Evolutionary conservation across 768 basidiomycete genomes (phyloP).

Genomic region (Russula foetens): DNA sequence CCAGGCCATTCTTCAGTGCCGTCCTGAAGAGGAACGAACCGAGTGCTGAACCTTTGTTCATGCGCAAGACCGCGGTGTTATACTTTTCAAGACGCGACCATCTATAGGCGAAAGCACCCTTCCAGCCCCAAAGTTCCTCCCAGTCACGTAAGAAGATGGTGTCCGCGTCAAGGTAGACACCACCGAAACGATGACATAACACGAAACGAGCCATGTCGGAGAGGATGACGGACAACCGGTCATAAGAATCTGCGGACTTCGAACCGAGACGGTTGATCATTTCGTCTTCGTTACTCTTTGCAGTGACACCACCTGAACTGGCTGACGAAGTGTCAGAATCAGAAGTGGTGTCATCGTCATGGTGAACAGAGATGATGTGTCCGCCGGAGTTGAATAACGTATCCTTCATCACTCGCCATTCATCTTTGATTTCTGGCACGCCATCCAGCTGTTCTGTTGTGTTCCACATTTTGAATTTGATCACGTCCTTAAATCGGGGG

Average conservation of each 20-base stretch:
- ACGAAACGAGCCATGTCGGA: constrained; percentile 98
- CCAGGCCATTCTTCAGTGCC: constrained; percentile 85
- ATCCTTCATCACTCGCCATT: constrained; percentile 74
- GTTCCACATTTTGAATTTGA: constrained; percentile 97
- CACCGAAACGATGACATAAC: constrained; percentile 93
- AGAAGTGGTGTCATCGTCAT: constrained; percentile 35
- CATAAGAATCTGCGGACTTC: constrained; percentile 80
- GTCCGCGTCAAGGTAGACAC: constrained; percentile 95
- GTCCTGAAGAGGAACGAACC: constrained; percentile 93
- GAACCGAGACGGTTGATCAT: constrained; percentile 82
- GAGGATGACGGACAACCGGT: constrained; percentile 84
- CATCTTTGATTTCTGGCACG: constrained; percentile 78
- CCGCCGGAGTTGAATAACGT: constrained; percentile 87
- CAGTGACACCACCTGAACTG: constrained; percentile 9
- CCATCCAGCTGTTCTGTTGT: constrained; percentile 95
- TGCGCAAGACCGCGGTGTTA: constrained; percentile 91
- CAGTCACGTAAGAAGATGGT: constrained; percentile 94
- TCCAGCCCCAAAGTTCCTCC: constrained; percentile 98
- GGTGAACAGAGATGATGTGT: constrained; percentile 57
- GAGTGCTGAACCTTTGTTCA: constrained; percentile 89
- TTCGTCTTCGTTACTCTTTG: constrained; percentile 33
- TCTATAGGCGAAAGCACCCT: constrained; percentile 92
- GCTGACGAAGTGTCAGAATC: constrained; percentile 22
- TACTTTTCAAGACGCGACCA: constrained; percentile 92
- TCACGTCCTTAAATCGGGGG: constrained; percentile 81